Evolutionary conservation across 352 stramenopile species (phyloP).

Genomic region (Phytophthora pseudosyringae): DNA sequence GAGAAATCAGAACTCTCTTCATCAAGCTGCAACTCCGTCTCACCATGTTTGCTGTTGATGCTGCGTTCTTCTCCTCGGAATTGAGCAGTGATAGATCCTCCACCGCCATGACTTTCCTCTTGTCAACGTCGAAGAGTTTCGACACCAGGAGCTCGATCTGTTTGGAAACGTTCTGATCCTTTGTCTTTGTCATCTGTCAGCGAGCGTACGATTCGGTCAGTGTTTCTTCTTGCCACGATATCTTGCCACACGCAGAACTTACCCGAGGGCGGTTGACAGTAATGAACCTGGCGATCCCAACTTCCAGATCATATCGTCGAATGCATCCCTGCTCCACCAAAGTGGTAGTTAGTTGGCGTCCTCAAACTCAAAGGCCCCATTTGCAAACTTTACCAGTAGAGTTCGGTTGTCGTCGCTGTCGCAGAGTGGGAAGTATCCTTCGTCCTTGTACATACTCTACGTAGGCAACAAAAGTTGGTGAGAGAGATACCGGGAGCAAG

Average conservation of each 20-base stretch:
- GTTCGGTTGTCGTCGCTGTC: slow-evolving; percentile 54
- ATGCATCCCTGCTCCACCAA: slow-evolving; percentile 55
- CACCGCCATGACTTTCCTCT: slow-evolving; percentile 65
- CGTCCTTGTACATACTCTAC: slow-evolving; percentile 67
- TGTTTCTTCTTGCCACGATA: background rate
- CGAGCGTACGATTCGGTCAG: background rate
- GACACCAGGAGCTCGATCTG: slow-evolving; percentile 77
- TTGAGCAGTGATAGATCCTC: slow-evolving; percentile 79
- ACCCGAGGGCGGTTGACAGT: slow-evolving; percentile 70
- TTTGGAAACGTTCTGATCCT: slow-evolving; percentile 51
- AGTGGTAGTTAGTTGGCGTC: slow-evolving; percentile 1
- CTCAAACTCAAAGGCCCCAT: no score
- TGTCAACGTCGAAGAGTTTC: slow-evolving; percentile 69
- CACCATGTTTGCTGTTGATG: slow-evolving; percentile 53
- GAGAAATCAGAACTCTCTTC: background rate
- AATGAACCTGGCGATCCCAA: slow-evolving; percentile 78
- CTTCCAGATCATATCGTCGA: slow-evolving; percentile 74
- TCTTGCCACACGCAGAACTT: background rate
- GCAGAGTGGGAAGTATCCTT: slow-evolving; percentile 83
- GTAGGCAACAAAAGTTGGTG: background rate
- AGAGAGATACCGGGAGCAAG: no score
- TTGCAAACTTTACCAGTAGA: slow-evolving; percentile 46
- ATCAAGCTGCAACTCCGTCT: slow-evolving; percentile 2
- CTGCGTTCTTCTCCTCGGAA: slow-evolving; percentile 65
- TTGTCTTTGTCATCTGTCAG: slow-evolving; percentile 57